phyloP scores from a whole-genome alignment of 169 alveolate genomes.

The Plasmodium reichenowi region DNA sequence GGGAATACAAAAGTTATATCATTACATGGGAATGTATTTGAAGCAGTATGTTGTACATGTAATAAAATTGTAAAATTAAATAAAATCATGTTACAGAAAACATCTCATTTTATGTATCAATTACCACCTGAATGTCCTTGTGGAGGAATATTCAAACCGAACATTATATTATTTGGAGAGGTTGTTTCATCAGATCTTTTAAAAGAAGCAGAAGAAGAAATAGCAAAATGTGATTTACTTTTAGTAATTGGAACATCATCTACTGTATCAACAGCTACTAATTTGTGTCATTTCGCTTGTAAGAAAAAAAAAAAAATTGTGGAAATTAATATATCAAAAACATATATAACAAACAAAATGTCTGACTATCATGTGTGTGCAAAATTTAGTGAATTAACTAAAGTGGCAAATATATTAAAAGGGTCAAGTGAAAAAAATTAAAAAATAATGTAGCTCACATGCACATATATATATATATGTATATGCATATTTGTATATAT shows the following conservation, averaged over 20 bases:
- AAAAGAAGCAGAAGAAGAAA: slow-evolving; percentile 59
- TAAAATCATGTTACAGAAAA: slow-evolving; percentile 60
- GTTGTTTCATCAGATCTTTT: slow-evolving; percentile 39
- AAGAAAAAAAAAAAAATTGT: slow-evolving; percentile 62
- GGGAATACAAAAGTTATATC: slow-evolving; percentile 62
- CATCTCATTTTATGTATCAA: slow-evolving; percentile 68
- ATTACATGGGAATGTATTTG: slow-evolving; percentile 61
- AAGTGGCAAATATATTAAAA: slow-evolving; percentile 20
- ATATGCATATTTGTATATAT: background rate
- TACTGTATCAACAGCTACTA: slow-evolving; percentile 62
- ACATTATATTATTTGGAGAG: slow-evolving; percentile 57
- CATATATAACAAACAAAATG: slow-evolving; percentile 51
- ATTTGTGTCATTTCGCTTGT: slow-evolving; percentile 46
- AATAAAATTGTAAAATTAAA: slow-evolving; percentile 35
- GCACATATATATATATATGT: background rate
- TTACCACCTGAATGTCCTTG: slow-evolving; percentile 75
- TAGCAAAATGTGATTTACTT: slow-evolving; percentile 39
- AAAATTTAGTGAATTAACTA: slow-evolving; percentile 41
- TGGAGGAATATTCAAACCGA: slow-evolving; percentile 73
- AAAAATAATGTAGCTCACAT: too few species aligned
- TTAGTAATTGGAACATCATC: slow-evolving; percentile 66
- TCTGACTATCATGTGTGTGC: slow-evolving; percentile 52
- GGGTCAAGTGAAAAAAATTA: background rate
- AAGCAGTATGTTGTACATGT: slow-evolving; percentile 67
- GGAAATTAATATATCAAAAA: slow-evolving; percentile 40